Conservation (phyloP, 257 asterid genomes). For the Cinchona pubescens region DNA sequence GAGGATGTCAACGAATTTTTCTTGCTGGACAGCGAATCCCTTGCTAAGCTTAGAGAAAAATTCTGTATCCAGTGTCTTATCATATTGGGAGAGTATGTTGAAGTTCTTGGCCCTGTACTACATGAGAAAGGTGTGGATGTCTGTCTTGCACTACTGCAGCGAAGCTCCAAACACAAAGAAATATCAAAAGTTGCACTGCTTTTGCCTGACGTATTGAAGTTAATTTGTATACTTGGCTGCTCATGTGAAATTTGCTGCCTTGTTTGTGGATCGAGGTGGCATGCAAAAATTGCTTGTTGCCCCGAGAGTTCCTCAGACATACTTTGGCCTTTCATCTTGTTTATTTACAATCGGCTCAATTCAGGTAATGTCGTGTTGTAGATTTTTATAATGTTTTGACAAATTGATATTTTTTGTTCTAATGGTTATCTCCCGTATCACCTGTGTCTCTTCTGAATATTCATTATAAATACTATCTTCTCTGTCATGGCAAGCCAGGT, state of each 20-base stretch:
- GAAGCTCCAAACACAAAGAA: constrained; percentile 65
- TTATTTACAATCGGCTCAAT: constrained; percentile 84
- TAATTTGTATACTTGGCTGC: constrained; percentile 92
- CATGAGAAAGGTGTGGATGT: constrained; percentile 98
- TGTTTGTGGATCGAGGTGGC: constrained; percentile 94
- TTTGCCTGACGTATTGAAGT: constrained; percentile 80
- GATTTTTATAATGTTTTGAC: background rate
- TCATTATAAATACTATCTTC: background rate
- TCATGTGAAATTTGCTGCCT: constrained; percentile 88
- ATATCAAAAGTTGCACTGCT: constrained; percentile 41
- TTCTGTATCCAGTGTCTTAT: constrained; percentile 92
- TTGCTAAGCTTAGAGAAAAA: constrained; percentile 86
- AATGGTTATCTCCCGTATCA: background rate
- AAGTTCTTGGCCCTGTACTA: constrained; percentile 97
- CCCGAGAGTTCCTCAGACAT: constrained; percentile 68
- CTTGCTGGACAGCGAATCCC: constrained; percentile 59
- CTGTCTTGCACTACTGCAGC: constrained; percentile 74
- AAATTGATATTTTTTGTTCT: background rate
- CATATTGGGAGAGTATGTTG: constrained; percentile 90
- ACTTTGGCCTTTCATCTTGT: constrained; percentile 84
- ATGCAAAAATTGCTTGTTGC: constrained; percentile 76
- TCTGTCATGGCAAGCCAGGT: background rate
- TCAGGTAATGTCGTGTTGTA: constrained; percentile 55
- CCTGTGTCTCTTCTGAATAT: background rate
- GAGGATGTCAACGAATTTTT: constrained; percentile 63